Evolutionary conservation across 2,329 filamentous ascomycete genomes (phyloP).

Genomic region (Sporothrix dimorphospora): DNA sequence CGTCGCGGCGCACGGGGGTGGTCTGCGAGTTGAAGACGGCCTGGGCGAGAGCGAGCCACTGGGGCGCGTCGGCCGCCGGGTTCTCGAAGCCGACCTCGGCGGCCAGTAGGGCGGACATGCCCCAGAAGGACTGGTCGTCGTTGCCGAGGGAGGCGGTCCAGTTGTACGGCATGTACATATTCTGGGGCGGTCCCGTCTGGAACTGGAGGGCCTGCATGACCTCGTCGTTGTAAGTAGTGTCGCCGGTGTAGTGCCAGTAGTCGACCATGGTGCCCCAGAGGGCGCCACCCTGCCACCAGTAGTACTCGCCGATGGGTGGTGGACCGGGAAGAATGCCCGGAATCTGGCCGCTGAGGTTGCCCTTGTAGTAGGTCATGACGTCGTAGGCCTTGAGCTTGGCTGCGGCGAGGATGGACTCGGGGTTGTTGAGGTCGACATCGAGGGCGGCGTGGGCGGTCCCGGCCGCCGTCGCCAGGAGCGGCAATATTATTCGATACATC

Average conservation of each 20-base stretch:
- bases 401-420: constrained; percentile 22
- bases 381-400: constrained; percentile 34
- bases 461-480: neutral
- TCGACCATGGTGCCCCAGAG: constrained; percentile 44
- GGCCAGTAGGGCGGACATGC: constrained; percentile 58
- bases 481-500: constrained; percentile 11
- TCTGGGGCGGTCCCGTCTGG: constrained; percentile 50
- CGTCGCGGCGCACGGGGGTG: constrained; percentile 53
- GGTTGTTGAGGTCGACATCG: constrained; percentile 19
- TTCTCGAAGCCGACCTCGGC: constrained; percentile 58
- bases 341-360: constrained; percentile 38
- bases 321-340: constrained; percentile 40
- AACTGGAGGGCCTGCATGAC: constrained; percentile 50
- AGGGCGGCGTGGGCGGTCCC: neutral
- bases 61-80: constrained; percentile 45
- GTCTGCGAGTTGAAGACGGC: constrained; percentile 59
- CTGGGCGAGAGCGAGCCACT: constrained; percentile 59
- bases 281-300: constrained; percentile 41
- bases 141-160: constrained; percentile 53
- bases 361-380: constrained; percentile 41
- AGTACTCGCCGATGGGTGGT: constrained; percentile 40
- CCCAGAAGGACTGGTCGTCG: constrained; percentile 65
- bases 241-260: constrained; percentile 48
- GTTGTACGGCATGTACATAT: constrained; percentile 55
- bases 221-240: constrained; percentile 55